phyloP scores from a whole-genome alignment of 140 eudicot species.

The Anethum foeniculum region DNA sequence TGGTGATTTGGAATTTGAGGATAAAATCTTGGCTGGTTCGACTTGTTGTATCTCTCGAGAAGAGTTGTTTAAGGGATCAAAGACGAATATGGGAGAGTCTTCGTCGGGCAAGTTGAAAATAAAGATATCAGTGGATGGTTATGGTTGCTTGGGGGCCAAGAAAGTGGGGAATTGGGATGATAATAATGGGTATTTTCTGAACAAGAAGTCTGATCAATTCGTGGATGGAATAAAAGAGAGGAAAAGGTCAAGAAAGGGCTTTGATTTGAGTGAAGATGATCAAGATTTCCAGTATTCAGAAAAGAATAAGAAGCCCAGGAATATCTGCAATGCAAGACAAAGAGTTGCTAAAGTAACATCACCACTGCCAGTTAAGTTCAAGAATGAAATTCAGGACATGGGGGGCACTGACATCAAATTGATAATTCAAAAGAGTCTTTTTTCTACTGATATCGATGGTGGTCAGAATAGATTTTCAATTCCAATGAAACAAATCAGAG shows the following conservation, averaged over 20 bases:
- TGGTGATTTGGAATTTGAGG: neutral
- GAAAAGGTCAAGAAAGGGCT: neutral
- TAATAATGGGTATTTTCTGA: neutral
- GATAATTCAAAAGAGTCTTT: neutral
- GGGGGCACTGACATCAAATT: neutral
- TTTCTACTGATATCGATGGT: neutral
- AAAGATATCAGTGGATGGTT: neutral
- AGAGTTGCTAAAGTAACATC: neutral
- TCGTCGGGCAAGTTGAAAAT: neutral
- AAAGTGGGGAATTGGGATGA: neutral
- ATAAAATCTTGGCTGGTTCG: neutral
- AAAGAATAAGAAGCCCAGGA: neutral
- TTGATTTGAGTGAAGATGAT: neutral
- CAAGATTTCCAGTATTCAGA: neutral
- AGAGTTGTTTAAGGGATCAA: neutral
- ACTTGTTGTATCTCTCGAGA: neutral
- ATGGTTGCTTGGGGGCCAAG: neutral
- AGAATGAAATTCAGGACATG: neutral
- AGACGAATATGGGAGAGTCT: neutral
- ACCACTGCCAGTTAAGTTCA: neutral
- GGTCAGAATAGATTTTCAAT: neutral
- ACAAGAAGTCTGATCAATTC: neutral
- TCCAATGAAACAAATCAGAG: constrained; percentile 2
- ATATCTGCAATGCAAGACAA: neutral
- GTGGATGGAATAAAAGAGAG: neutral